Base-by-base conservation (phyloP, 805 yeast species). In the Wickerhamiella hasegawae region DNA sequence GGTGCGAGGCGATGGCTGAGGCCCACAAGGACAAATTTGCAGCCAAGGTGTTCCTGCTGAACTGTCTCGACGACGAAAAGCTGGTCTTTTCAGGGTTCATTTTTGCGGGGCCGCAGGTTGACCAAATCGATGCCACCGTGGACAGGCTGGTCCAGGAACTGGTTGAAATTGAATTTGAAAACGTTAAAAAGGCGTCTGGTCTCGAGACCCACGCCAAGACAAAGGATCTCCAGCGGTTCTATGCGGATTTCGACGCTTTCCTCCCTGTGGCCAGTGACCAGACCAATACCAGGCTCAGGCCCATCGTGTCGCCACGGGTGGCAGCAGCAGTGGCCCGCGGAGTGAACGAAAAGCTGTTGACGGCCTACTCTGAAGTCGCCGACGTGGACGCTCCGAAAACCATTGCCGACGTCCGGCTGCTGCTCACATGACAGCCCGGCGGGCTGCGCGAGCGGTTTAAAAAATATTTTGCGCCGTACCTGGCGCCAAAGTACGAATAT, bases 51-150 rank as follows among this genome's bases (percentile, higher is more conserved):
- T 48, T 50, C 36, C 25, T 48, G 32, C 44, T 58, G 39, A 61
- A 61, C 40, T 51, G 60, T 34, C 43, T 52, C 28, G 65, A 62
- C 35, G 41, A 49, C 5, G 54, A 50, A 5, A 46, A 51, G 25
- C 28, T 45, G 26, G 45, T 48, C 11, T 43, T 59, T 10, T 45
- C 51, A 8, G 46, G 55, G 8, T 51, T 42, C 37, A 37, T 46
- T n/a, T 45, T 54, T 14, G 49, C 56, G 3, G 45, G 45, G 20
- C 42, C 42, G 34, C 56, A 55, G 35, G 38, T 52, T 6, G 55
- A 54, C 16, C 45, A 50, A 36, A 34, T 52, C 34, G 49, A 49
- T 32, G 28, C 35, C 8, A 41, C 47, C 6, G 42, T 50, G 18
- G 39, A 42, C 5, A 59, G 49, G 35, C 45, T 47, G 16, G 45